These are phyloP conservation scores for Cryptococcus amylolentus DNA, from an alignment of 1,284 basidiomycete species.

Conservation along the genomic window DNA sequence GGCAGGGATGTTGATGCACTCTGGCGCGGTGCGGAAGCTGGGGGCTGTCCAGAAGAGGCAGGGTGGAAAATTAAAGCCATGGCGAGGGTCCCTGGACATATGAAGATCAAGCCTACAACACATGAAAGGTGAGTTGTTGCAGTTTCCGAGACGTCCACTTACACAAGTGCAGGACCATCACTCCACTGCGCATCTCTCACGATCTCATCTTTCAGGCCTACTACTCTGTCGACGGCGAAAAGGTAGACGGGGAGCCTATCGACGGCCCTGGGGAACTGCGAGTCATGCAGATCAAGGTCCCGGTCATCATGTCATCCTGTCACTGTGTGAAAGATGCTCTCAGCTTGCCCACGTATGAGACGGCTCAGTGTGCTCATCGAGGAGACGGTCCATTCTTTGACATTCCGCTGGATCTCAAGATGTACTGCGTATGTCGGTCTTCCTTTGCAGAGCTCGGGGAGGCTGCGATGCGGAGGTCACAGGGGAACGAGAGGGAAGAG, in stretches of 20 bases:
- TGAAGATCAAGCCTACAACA: constrained; percentile 44
- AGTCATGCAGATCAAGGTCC: constrained; percentile 38
- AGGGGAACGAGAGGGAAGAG: constrained; percentile 18
- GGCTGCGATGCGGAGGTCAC: constrained; percentile 26
- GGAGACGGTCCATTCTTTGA: constrained; percentile 14
- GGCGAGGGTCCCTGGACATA: constrained; percentile 42
- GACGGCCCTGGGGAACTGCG: constrained; percentile 41
- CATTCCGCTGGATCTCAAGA: constrained; percentile 11
- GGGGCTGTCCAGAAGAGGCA: constrained; percentile 13
- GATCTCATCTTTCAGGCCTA: constrained; percentile 43
- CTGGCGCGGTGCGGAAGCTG: constrained; percentile 38
- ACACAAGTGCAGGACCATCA: constrained; percentile 32
- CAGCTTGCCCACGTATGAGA: constrained; percentile 40
- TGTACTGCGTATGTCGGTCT: constrained; percentile 31
- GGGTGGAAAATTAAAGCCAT: constrained; percentile 38
- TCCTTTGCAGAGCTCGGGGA: constrained; percentile 37
- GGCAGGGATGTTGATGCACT: constrained; percentile 29
- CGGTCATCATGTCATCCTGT: constrained; percentile 41
- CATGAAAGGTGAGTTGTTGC: constrained; percentile 35
- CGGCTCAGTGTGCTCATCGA: constrained; percentile 18
- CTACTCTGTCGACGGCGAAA: constrained; percentile 42
- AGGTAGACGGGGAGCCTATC: constrained; percentile 22
- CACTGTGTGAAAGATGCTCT: constrained; percentile 31
- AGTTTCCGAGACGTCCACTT: not conserved
- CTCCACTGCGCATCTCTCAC: constrained; percentile 45